Evolutionary conservation across 768 basidiomycete genomes (phyloP).

Genomic region (Lactarius hatsudake): DNA sequence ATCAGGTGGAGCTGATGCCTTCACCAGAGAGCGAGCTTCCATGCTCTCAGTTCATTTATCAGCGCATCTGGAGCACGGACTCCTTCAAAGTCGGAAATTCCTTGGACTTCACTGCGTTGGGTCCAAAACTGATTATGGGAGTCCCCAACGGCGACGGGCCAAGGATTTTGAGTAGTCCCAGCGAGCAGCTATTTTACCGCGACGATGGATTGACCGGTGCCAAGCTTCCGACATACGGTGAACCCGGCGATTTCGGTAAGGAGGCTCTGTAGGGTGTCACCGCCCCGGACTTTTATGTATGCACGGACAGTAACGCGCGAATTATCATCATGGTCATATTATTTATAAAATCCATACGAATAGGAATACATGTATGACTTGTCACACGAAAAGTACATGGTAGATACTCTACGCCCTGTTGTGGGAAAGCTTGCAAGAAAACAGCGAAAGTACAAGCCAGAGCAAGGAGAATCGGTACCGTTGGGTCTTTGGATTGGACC

Average conservation of each 20-base stretch:
- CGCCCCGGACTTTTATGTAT: not conserved
- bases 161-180: conserved; percentile 4
- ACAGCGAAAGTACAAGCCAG: conserved; percentile 20
- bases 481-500: conserved; percentile 22
- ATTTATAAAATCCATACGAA: conserved; percentile 27
- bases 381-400: conserved; percentile 26
- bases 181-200: conserved; percentile 14
- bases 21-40: conserved; percentile 26
- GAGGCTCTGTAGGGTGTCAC: conserved; percentile 1
- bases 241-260: conserved; percentile 3
- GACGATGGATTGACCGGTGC: not conserved
- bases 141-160: conserved; percentile 29
- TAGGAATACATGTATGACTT: conserved; percentile 29
- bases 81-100: conserved; percentile 56
- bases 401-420: conserved; percentile 24
- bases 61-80: conserved; percentile 65
- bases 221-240: conserved; percentile 10
- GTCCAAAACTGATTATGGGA: conserved; percentile 51
- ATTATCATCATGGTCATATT: conserved; percentile 25
- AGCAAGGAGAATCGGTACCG: conserved; percentile 23
- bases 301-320: conserved; percentile 1
- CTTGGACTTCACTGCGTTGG: conserved; percentile 53
- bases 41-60: conserved; percentile 49
- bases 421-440: conserved; percentile 21
- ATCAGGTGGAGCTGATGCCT: conserved; percentile 32